phyloP scores from a whole-genome alignment of 257 asterid genomes.

The Penstemon barbatus region DNA sequence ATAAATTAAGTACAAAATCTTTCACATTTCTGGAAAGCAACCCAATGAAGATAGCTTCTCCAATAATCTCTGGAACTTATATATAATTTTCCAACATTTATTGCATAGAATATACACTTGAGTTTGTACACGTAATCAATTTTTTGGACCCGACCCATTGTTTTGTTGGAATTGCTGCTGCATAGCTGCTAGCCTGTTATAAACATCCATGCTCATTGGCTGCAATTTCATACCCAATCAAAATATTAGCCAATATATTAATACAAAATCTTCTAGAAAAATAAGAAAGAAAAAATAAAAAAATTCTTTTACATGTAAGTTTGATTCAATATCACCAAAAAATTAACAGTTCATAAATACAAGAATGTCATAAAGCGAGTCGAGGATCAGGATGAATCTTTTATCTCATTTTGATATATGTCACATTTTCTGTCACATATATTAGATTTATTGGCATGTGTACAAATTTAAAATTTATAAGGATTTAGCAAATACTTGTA shows the following conservation, averaged over 20 bases:
- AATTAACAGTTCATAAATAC: no score
- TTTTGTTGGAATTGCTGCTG: conserved; percentile 68
- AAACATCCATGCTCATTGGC: conserved; percentile 68
- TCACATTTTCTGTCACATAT: no score
- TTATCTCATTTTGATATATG: no score
- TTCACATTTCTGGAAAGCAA: background rate
- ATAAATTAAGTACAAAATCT: background rate
- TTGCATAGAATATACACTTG: conserved; percentile 1
- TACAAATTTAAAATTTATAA: background rate
- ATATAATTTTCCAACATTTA: no score
- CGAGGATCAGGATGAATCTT: no score
- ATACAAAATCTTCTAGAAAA: background rate
- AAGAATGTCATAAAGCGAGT: no score
- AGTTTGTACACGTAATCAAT: conserved; percentile 3
- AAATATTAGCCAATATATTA: background rate
- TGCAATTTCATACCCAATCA: conserved; percentile 31
- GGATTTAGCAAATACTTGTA: no score
- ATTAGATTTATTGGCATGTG: no score
- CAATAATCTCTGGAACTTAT: no score
- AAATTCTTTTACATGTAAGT: no score
- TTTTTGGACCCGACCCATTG: conserved; percentile 34
- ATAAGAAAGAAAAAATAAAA: background rate
- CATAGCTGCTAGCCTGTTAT: conserved; percentile 62
- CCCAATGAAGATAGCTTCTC: no score
- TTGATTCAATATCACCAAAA: no score